phyloP scores from a whole-genome alignment of 192 early-diverging fungal species.

The Coemansia sp. region DNA sequence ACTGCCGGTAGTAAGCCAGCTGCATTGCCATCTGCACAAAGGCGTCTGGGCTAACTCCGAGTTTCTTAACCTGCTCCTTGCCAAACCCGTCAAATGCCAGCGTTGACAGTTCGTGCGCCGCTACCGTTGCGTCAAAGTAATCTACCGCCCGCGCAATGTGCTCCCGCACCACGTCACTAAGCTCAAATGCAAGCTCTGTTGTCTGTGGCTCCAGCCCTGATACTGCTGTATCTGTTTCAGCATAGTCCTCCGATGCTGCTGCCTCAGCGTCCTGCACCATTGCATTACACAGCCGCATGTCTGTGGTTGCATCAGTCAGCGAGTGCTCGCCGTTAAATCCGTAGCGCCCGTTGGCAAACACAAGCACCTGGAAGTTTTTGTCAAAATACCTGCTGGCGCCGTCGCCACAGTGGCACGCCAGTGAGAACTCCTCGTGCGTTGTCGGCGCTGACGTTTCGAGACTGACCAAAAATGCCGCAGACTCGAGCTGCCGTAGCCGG shows the following conservation, averaged over 20 bases:
- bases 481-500: constrained; percentile 68
- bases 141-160: constrained; percentile 60
- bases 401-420: constrained; percentile 80
- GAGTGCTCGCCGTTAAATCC: constrained; percentile 76
- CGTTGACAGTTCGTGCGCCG: constrained; percentile 64
- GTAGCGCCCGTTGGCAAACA: constrained; percentile 78
- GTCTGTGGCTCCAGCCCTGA: constrained; percentile 34
- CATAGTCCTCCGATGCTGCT: background rate
- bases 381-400: constrained; percentile 75
- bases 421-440: constrained; percentile 69
- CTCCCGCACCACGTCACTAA: constrained; percentile 46
- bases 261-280: constrained; percentile 60
- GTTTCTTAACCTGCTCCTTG: constrained; percentile 65
- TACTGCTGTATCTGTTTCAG: background rate
- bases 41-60: constrained; percentile 63
- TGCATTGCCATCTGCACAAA: constrained; percentile 77
- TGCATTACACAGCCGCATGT: constrained; percentile 69
- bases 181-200: constrained; percentile 53
- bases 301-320: constrained; percentile 78
- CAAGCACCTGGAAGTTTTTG: constrained; percentile 76
- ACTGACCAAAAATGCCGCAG: constrained; percentile 73
- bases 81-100: constrained; percentile 75
- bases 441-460: constrained; percentile 71
- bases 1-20: constrained; percentile 68
- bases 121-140: constrained; percentile 67